Base-by-base conservation (phyloP, 306 rosid species). In the Cicer chorassanicum region DNA sequence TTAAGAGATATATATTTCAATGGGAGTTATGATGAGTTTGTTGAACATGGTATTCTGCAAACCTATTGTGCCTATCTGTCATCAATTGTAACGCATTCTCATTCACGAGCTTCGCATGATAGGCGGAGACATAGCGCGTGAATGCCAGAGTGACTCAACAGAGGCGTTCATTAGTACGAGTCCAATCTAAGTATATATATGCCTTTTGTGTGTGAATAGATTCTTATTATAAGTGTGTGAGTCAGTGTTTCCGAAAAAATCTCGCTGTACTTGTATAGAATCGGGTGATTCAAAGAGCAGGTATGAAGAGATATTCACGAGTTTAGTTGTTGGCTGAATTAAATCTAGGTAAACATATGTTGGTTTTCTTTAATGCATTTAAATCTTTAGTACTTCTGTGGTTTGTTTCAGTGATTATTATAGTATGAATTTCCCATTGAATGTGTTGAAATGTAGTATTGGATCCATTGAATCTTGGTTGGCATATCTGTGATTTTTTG, bases 271-370 rank as follows among this genome's bases (percentile, higher is more conserved):
- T 40, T 65, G 16, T 41, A 50, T 18, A 39, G 78, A 56, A 6
- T 34, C 38, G 38, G 53, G 45, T 19, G 68, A 62, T 42, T 6
- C 16, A n/a, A 21, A 61, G 66, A 74, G 62, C 14, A 0, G 53
- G 16, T 41, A 1, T 6, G 48, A 19, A 45, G 59, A n/a, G 59
- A 60, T 54, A 68, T 41, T 60, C 72, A 10, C 54, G 67, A 72
- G 80, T 61, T 51, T 80, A 51, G 78, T 24, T 38, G 8, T 45
- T 50, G 16, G 34, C 63, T 53, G 14, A 48, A 60, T 44, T 48
- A 72, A 67, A 67, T 60, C 53, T 36, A 50, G 70, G 82, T 66
- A 48, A 77, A 40, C 63, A 2, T 7, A 7, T 59, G 24, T 40
- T 0, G 21, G 40, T 39, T 62, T 70, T 72, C 55, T 45, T 68